A percentile compares a stretch with the other conserved stretches of the same genome.
Evolutionary conservation across 257 asterid species (phyloP).

Genomic region (Gentiana macrophylla): DNA sequence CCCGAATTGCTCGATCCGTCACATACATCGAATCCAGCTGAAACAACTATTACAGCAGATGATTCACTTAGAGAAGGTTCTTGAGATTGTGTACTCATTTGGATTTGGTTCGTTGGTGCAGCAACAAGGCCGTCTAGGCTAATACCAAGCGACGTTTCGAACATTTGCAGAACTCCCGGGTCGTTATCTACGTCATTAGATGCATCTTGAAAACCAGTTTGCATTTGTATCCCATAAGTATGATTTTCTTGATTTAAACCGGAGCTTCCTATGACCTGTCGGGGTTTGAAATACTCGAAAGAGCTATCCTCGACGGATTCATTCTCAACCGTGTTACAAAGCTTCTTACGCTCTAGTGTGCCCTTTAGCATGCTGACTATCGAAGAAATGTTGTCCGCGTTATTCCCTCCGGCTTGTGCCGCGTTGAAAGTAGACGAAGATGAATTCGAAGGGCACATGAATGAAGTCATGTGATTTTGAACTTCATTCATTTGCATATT

Average conservation of each 20-base stretch:
- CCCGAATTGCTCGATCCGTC: constrained; percentile 54
- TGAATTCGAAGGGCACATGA: constrained; percentile 30
- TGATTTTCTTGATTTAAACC: constrained; percentile 26
- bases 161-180: constrained; percentile 29
- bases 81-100: constrained; percentile 34
- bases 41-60: constrained; percentile 46
- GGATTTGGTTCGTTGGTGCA: constrained; percentile 34
- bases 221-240: constrained; percentile 20
- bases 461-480: constrained; percentile 15
- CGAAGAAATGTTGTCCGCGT: constrained; percentile 54
- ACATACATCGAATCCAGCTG: constrained; percentile 45
- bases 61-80: constrained; percentile 87
- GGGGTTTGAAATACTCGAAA: constrained; percentile 34
- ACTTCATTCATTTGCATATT: constrained; percentile 16
- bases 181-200: constrained; percentile 31
- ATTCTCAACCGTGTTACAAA: constrained; percentile 8
- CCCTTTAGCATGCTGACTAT: constrained; percentile 92
- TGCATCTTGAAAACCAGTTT: constrained; percentile 29
- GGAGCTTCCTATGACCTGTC: constrained; percentile 18
- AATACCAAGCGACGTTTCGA: constrained; percentile 34
- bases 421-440: constrained; percentile 50
- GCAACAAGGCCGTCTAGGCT: constrained; percentile 31
- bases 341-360: constrained; percentile 41
- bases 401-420: constrained; percentile 25
- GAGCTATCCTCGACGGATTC: constrained; percentile 31